Evolutionary conservation across 2,329 filamentous ascomycete genomes (phyloP).

Genomic region (Xylariaceae sp.): DNA sequence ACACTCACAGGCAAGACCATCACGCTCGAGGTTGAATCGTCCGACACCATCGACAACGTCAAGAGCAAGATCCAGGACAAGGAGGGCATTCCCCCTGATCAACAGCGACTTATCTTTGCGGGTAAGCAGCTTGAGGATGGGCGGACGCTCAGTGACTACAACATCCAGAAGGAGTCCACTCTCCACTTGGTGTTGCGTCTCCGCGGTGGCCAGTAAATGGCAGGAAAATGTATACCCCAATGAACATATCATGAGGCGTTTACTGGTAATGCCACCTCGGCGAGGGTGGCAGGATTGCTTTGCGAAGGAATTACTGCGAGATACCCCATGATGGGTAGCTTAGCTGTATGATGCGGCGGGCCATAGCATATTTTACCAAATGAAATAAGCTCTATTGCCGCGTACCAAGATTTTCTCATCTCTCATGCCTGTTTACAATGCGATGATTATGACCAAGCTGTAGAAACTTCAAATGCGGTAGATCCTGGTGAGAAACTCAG

Average conservation of each 20-base stretch:
- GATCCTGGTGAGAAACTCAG: too few species aligned
- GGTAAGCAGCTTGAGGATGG: constrained; percentile 72
- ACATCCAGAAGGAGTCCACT: constrained; percentile 77
- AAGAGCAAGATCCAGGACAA: constrained; percentile 70
- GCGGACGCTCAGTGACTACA: constrained; percentile 80
- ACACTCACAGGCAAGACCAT: constrained; percentile 68
- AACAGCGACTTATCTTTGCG: constrained; percentile 67
- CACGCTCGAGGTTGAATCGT: constrained; percentile 63
- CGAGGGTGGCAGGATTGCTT: constrained; percentile 11
- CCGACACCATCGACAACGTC: constrained; percentile 67
- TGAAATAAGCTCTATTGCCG: too few species aligned
- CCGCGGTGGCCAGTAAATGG: constrained; percentile 56
- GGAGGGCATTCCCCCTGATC: constrained; percentile 67
- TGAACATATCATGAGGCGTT: constrained; percentile 29
- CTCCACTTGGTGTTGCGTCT: constrained; percentile 68
- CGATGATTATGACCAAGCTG: too few species aligned
- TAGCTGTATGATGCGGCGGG: too few species aligned
- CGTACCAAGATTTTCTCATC: too few species aligned
- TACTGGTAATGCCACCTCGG: constrained; percentile 16
- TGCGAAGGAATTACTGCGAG: too few species aligned
- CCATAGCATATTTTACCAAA: too few species aligned
- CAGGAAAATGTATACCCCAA: constrained; percentile 23
- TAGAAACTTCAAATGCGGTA: too few species aligned
- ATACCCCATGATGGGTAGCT: too few species aligned
- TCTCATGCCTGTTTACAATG: too few species aligned